Conservation (phyloP, 2,329 filamentous ascomycete species). For the Trichoderma sp. region DNA sequence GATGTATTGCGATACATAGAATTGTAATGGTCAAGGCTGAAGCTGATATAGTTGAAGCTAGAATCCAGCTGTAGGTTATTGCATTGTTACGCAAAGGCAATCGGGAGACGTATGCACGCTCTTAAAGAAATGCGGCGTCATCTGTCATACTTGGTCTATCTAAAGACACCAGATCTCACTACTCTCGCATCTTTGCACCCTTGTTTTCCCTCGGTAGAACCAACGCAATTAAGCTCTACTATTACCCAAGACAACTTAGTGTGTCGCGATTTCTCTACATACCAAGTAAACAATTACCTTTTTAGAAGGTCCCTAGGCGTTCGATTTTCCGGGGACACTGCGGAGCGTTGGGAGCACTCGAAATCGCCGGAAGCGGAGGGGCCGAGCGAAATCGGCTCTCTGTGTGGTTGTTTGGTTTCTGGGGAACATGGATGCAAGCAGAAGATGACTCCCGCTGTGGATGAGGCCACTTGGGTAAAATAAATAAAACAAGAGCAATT, state of each 20-base stretch:
- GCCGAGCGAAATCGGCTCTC: not conserved
- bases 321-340: not conserved
- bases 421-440: not conserved
- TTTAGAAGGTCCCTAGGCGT: not conserved
- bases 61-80: not conserved
- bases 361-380: not conserved
- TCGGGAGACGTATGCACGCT: accelerated
- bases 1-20: not conserved
- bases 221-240: not conserved
- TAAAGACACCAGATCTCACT: not conserved
- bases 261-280: not conserved
- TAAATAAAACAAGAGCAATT: not conserved
- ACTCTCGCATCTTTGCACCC: not conserved
- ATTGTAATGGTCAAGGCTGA: not conserved
- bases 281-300: not conserved
- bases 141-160: not conserved
- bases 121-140: not conserved
- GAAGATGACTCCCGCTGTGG: not conserved
- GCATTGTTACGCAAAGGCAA: not conserved
- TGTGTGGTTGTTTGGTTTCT: not conserved
- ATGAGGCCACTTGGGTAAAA: not conserved
- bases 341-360: not conserved
- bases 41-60: not conserved
- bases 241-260: not conserved
- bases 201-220: not conserved